These are phyloP conservation scores for Parietaria judaica DNA, from an alignment of 306 rosid species.

Conservation along the genomic window DNA sequence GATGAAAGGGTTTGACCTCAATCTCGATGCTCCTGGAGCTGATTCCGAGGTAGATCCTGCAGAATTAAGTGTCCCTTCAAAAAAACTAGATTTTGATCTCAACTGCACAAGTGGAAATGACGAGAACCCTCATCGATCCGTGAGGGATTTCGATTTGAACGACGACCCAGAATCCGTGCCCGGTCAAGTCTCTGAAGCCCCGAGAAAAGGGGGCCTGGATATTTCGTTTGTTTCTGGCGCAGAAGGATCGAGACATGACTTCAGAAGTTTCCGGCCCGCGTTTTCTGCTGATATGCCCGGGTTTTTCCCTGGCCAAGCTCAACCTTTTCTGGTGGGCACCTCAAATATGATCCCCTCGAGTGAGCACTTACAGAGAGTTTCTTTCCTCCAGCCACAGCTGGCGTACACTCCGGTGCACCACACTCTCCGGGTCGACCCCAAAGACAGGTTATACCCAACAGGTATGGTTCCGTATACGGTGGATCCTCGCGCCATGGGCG, in stretches of 20 bases:
- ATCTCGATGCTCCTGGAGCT: slow-evolving; percentile 23
- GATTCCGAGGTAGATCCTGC: slow-evolving; percentile 14
- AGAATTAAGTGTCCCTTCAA: neutral
- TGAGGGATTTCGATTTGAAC: slow-evolving; percentile 34
- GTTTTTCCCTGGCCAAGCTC: slow-evolving; percentile 10
- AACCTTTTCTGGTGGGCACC: slow-evolving; percentile 18
- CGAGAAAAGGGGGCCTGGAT: slow-evolving; percentile 1
- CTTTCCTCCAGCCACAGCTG: slow-evolving; percentile 19
- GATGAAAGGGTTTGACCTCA: slow-evolving; percentile 22
- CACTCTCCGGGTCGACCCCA: slow-evolving; percentile 25
- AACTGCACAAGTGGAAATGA: slow-evolving; percentile 21
- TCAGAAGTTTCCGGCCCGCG: slow-evolving; percentile 10
- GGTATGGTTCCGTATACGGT: slow-evolving; percentile 13
- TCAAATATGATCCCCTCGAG: slow-evolving; percentile 17
- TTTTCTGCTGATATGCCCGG: slow-evolving; percentile 17
- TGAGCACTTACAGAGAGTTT: slow-evolving; percentile 20
- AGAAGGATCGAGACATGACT: slow-evolving; percentile 16
- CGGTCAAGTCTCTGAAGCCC: slow-evolving; percentile 6
- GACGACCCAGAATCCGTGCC: slow-evolving; percentile 15
- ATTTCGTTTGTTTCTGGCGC: slow-evolving; percentile 13
- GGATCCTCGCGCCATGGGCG: slow-evolving; percentile 22
- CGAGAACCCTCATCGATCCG: slow-evolving; percentile 3
- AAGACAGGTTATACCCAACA: slow-evolving; percentile 9
- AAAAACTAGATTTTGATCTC: slow-evolving; percentile 25
- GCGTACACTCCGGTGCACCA: slow-evolving; percentile 12